Conservation (phyloP, 2,329 filamentous ascomycete genomes). For the Scolecobasidium constrictum region DNA sequence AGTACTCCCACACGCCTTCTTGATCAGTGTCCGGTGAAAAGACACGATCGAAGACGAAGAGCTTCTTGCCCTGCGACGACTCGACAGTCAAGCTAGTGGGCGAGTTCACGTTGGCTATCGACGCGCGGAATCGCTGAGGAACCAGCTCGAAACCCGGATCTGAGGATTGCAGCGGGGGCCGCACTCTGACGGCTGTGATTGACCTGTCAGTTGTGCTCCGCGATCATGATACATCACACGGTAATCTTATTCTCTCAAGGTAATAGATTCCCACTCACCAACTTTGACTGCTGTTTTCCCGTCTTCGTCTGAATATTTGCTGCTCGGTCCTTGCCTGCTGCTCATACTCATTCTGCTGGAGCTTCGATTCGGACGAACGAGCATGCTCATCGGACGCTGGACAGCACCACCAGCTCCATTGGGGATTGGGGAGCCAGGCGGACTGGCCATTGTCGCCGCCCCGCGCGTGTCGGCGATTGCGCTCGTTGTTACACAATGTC, state of each 20-base stretch:
- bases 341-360: constrained; percentile 78
- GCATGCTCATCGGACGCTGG: constrained; percentile 68
- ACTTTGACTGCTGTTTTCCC: constrained; percentile 89
- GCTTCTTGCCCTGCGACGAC: constrained; percentile 80
- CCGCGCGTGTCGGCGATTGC: neutral
- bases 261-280: constrained; percentile 50
- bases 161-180: constrained; percentile 68
- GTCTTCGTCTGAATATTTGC: constrained; percentile 82
- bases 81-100: constrained; percentile 81
- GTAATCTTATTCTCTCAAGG: neutral
- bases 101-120: constrained; percentile 83
- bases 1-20: constrained; percentile 87
- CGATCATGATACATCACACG: constrained; percentile 11
- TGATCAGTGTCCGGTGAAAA: constrained; percentile 77
- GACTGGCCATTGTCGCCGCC: neutral
- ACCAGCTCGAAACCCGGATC: constrained; percentile 94
- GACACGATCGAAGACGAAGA: constrained; percentile 94
- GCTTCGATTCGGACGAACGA: constrained; percentile 67
- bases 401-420: neutral
- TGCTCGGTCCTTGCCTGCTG: constrained; percentile 67
- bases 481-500: neutral
- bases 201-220: constrained; percentile 10
- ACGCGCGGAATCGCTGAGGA: constrained; percentile 85
- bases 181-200: constrained; percentile 72
- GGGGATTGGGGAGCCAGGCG: constrained; percentile 2